Conservation (phyloP, 768 basidiomycete genomes). For the Tylopilus vinaceipallidus region DNA sequence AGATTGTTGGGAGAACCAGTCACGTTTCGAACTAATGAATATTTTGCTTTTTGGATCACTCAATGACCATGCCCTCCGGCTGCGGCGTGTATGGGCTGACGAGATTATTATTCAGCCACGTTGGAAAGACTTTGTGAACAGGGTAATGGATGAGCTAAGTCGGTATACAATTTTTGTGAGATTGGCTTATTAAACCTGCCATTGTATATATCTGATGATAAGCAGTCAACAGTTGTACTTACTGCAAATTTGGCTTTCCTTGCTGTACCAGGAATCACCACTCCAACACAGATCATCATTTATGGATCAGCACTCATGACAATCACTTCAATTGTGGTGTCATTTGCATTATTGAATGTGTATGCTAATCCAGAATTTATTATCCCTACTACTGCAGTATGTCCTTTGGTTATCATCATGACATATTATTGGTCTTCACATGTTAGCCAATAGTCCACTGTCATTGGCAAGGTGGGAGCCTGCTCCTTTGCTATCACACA, state of each 20-base stretch:
- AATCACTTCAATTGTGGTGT: not conserved
- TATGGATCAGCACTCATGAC: not conserved
- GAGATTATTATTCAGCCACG: conserved; percentile 8
- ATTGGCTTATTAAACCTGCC: too few relatives aligned
- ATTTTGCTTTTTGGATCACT: not conserved
- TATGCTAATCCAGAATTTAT: not conserved
- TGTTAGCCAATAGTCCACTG: not conserved
- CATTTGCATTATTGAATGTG: not conserved
- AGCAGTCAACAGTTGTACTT: not conserved
- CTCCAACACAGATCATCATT: not conserved
- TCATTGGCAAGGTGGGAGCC: not conserved
- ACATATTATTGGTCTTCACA: not conserved
- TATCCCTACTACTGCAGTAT: not conserved
- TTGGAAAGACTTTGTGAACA: conserved; percentile 11
- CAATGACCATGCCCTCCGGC: conserved; percentile 12
- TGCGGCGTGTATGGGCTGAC: conserved; percentile 15
- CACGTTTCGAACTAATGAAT: not conserved
- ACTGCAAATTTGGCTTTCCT: not conserved
- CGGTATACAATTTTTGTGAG: conserved; percentile 15
- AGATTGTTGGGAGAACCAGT: not conserved
- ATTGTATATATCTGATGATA: not conserved
- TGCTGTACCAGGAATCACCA: not conserved
- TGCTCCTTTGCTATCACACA: not conserved
- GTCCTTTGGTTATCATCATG: not conserved
- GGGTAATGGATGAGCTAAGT: conserved; percentile 4